Percentiles rank a stretch among this genome's conserved stretches.
Evolutionary conservation across 768 basidiomycete genomes (phyloP).

Genomic region (Lactarius sanguifluus): DNA sequence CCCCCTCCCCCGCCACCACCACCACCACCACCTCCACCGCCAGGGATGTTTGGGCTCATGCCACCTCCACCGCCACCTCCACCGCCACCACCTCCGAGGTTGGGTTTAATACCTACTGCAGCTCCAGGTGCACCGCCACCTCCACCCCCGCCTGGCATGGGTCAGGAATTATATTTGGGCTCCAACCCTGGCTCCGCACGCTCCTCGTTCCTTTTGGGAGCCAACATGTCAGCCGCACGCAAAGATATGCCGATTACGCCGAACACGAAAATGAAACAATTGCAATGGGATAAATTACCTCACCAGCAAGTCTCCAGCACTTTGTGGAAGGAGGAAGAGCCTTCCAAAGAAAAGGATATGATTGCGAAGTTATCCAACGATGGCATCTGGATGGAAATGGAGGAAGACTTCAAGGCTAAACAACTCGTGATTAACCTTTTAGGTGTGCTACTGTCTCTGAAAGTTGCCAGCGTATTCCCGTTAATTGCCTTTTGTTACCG

Average conservation of each 20-base stretch:
- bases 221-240: slow-evolving; percentile 59
- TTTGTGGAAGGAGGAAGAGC: slow-evolving; percentile 74
- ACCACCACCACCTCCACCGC: slow-evolving; percentile 31
- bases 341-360: slow-evolving; percentile 75
- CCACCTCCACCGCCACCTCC: slow-evolving; percentile 39
- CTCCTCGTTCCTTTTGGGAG: slow-evolving; percentile 58
- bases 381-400: slow-evolving; percentile 95
- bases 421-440: slow-evolving; percentile 89
- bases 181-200: slow-evolving; percentile 52
- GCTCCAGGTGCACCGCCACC: slow-evolving; percentile 36
- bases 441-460: slow-evolving; percentile 47
- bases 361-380: slow-evolving; percentile 76
- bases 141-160: slow-evolving; percentile 41
- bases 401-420: slow-evolving; percentile 96
- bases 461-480: not conserved
- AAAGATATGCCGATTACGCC: slow-evolving; percentile 88
- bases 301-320: slow-evolving; percentile 84
- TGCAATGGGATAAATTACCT: slow-evolving; percentile 98
- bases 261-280: slow-evolving; percentile 91
- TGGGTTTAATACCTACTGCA: slow-evolving; percentile 33
- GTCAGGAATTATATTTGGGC: slow-evolving; percentile 37
- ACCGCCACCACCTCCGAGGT: slow-evolving; percentile 40
- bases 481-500: slow-evolving; percentile 15
- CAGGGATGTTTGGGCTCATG: slow-evolving; percentile 34
- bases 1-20: slow-evolving; percentile 35